A percentile compares a stretch with the other conserved stretches of the same genome.
These are phyloP conservation scores for Bipolaris sorokiniana DNA, from an alignment of 2,329 filamentous ascomycete species.

Conservation along the genomic window DNA sequence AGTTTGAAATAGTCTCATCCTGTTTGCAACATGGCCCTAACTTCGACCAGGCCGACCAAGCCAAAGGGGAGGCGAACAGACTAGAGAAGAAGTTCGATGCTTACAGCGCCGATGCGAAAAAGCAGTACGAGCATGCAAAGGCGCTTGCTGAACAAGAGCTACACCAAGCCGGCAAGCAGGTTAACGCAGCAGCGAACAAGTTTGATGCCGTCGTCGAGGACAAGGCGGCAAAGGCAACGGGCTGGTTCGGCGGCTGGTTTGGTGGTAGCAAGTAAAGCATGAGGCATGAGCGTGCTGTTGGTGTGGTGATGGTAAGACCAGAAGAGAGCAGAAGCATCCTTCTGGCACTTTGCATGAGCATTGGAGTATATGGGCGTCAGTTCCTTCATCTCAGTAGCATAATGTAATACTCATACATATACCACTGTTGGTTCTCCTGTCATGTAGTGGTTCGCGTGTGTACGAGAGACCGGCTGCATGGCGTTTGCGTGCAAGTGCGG, in stretches of 20 bases:
- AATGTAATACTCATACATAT: background rate
- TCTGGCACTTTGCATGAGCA: constrained; percentile 32
- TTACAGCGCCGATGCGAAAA: constrained; percentile 63
- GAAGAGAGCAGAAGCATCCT: constrained; percentile 2
- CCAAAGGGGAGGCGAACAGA: constrained; percentile 61
- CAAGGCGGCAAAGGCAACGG: constrained; percentile 80
- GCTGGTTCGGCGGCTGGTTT: constrained; percentile 85
- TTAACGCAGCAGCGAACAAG: constrained; percentile 68
- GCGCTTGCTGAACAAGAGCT: constrained; percentile 58
- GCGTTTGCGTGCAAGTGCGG: background rate
- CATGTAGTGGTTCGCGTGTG: background rate
- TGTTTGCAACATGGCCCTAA: constrained; percentile 20
- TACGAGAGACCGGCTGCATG: background rate
- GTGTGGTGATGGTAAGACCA: constrained; percentile 6
- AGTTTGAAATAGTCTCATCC: constrained; percentile 11
- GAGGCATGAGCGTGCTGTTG: background rate
- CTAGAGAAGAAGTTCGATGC: constrained; percentile 66
- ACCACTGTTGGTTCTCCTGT: background rate
- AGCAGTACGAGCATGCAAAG: constrained; percentile 65
- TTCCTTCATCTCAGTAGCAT: constrained; percentile 22
- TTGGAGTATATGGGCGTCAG: constrained; percentile 28
- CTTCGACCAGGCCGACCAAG: constrained; percentile 45
- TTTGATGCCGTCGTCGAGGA: constrained; percentile 83
- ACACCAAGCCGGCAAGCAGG: constrained; percentile 53
- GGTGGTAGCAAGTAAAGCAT: constrained; percentile 63